phyloP scores from a whole-genome alignment of 352 stramenopile species.

The Hyaloperonospora brassicae region DNA sequence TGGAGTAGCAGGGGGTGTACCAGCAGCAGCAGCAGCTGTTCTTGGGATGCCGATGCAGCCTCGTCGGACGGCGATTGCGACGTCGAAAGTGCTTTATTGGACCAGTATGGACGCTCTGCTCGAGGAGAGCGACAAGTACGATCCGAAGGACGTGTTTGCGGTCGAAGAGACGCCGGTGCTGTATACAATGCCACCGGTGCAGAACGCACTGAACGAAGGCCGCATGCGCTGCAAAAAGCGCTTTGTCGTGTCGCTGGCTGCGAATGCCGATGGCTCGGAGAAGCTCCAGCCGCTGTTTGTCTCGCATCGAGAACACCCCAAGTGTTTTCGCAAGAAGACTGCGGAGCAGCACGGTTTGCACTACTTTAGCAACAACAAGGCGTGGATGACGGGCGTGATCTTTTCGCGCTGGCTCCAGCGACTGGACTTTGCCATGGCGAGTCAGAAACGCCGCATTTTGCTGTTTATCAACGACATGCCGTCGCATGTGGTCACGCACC shows the following conservation, averaged over 20 bases:
- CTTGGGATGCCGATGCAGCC: too few relatives aligned
- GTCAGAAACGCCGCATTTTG: slow-evolving; percentile 68
- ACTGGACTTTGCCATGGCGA: slow-evolving; percentile 70
- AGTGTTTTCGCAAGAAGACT: slow-evolving; percentile 72
- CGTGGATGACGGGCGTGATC: slow-evolving; percentile 78
- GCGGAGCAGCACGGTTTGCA: slow-evolving; percentile 70
- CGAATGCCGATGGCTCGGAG: slow-evolving; percentile 65
- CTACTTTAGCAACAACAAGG: slow-evolving; percentile 80
- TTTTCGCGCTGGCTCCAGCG: slow-evolving; percentile 80
- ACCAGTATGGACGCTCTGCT: slow-evolving; percentile 53
- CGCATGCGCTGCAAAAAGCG: slow-evolving; percentile 61
- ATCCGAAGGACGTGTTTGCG: slow-evolving; percentile 60
- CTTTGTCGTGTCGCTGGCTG: slow-evolving; percentile 52
- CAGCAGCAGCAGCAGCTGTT: too few relatives aligned
- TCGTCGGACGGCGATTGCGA: slow-evolving; percentile 5
- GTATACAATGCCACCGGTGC: slow-evolving; percentile 57
- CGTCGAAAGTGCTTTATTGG: slow-evolving; percentile 45
- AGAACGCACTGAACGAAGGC: slow-evolving; percentile 38
- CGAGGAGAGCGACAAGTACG: slow-evolving; percentile 66
- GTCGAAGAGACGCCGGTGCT: slow-evolving; percentile 70
- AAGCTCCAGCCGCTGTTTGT: slow-evolving; percentile 77
- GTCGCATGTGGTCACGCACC: slow-evolving; percentile 63
- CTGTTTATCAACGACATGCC: slow-evolving; percentile 71
- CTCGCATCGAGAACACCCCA: slow-evolving; percentile 66
- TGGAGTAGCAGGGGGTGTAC: background rate